Conservation (phyloP, 208 protist species). For the Trichomonas gallinae region DNA sequence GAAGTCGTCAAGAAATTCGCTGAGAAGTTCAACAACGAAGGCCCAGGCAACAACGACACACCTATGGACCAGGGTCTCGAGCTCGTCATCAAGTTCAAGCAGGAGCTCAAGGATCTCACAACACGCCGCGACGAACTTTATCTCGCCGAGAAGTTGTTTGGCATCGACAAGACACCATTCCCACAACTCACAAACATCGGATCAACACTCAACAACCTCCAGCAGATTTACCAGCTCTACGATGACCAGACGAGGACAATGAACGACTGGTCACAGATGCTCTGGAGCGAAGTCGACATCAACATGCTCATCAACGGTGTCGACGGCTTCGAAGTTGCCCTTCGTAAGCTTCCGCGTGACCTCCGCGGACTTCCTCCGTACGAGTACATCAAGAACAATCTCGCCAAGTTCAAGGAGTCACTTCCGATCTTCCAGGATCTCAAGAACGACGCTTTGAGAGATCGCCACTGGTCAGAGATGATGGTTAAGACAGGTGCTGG, state of each 20-base stretch:
- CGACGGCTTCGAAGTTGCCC: conserved; percentile 62
- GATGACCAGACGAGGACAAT: conserved; percentile 65
- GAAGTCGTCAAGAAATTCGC: background rate
- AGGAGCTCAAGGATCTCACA: background rate
- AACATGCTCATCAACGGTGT: conserved; percentile 73
- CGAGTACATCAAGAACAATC: conserved; percentile 62
- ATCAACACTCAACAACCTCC: conserved; percentile 60
- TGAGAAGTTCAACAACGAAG: conserved; percentile 5
- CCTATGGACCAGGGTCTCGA: conserved; percentile 11
- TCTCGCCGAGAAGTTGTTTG: conserved; percentile 83
- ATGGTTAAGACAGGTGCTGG: conserved; percentile 72
- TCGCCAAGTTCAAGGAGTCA: conserved; percentile 77
- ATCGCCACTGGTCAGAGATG: conserved; percentile 86
- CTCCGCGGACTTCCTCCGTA: conserved; percentile 58
- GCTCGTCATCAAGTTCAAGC: background rate
- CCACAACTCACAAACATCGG: conserved; percentile 68
- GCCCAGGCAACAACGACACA: background rate
- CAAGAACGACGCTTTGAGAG: conserved; percentile 77
- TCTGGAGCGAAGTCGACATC: conserved; percentile 84
- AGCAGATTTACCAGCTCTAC: conserved; percentile 77
- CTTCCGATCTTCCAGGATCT: conserved; percentile 81
- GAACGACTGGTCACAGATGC: conserved; percentile 74
- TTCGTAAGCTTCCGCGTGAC: conserved; percentile 63
- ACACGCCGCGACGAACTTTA: background rate
- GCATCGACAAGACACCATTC: conserved; percentile 73